Percentiles rank a stretch among this genome's conserved stretches.
Conservation (phyloP, 768 basidiomycete genomes). For the Lactifluus subvellereus region DNA sequence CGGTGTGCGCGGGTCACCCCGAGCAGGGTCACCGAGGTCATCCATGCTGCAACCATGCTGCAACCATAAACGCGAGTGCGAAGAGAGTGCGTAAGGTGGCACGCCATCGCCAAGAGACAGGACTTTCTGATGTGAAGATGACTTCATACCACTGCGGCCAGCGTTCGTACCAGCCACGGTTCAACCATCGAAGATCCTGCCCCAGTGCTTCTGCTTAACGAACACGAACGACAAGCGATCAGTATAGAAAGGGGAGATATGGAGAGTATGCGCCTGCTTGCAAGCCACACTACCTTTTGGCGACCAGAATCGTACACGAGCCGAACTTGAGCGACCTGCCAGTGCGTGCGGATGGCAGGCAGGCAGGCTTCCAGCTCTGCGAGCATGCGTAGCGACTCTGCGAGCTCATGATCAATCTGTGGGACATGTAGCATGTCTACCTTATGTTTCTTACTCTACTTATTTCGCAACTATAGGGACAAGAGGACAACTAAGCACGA, state of each 20-base stretch:
- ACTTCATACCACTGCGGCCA: conserved; percentile 67
- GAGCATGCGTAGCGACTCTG: conserved; percentile 54
- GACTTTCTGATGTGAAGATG: conserved; percentile 67
- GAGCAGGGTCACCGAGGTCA: conserved; percentile 51
- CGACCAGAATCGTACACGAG: conserved; percentile 68
- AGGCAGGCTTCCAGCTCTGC: conserved; percentile 51
- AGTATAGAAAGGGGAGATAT: neutral
- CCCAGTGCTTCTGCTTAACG: conserved; percentile 58
- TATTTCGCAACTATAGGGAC: no score
- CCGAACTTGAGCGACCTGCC: conserved; percentile 57
- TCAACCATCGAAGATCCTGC: conserved; percentile 65
- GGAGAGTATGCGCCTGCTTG: neutral
- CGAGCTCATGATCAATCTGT: conserved; percentile 52
- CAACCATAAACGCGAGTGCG: conserved; percentile 46
- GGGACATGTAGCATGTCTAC: conserved; percentile 51
- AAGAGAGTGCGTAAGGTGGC: conserved; percentile 44
- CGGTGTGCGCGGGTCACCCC: conserved; percentile 72
- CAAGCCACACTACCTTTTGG: conserved; percentile 44
- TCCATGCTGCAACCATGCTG: conserved; percentile 54
- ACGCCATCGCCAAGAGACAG: conserved; percentile 71
- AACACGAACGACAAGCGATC: neutral
- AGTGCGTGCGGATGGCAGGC: conserved; percentile 54
- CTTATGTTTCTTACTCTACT: no score
- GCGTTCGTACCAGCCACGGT: conserved; percentile 71
- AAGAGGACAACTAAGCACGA: no score